Evolutionary conservation across 352 stramenopile genomes (phyloP).

Genomic region (Saprolegnia parasitica): DNA sequence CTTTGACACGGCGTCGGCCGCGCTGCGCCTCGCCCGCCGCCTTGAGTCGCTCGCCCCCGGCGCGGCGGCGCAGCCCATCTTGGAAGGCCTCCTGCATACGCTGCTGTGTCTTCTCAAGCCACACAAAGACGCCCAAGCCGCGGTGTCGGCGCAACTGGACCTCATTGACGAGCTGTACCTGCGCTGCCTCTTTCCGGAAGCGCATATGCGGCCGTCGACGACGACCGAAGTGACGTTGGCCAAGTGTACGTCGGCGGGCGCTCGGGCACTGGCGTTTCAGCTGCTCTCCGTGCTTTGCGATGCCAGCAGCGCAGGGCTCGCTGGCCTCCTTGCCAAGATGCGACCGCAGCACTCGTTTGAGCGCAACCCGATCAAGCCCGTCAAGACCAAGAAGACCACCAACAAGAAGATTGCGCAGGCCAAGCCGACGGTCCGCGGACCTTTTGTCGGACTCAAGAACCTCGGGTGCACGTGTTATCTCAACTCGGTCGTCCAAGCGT

Average conservation of each 20-base stretch:
- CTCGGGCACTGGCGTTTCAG: slow-evolving; percentile 68
- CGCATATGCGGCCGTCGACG: slow-evolving; percentile 28
- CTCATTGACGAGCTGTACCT: slow-evolving; percentile 70
- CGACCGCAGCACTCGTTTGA: slow-evolving; percentile 65
- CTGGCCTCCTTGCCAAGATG: slow-evolving; percentile 67
- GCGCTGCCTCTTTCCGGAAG: slow-evolving; percentile 60
- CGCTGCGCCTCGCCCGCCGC: not conserved
- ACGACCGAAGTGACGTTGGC: slow-evolving; percentile 26
- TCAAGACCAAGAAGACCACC: not conserved
- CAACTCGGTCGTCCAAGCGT: slow-evolving; percentile 92
- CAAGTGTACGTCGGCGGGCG: slow-evolving; percentile 75
- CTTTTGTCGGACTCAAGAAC: slow-evolving; percentile 88
- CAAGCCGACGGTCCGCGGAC: slow-evolving; percentile 17
- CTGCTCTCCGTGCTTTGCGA: slow-evolving; percentile 61
- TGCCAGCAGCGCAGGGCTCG: slow-evolving; percentile 47
- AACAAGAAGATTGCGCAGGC: not conserved
- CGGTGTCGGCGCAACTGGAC: slow-evolving; percentile 35
- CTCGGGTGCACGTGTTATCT: slow-evolving; percentile 95
- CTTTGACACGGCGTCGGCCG: not conserved
- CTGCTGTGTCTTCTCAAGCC: slow-evolving; percentile 8
- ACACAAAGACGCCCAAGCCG: not conserved
- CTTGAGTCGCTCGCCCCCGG: not conserved
- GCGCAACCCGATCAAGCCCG: not conserved
- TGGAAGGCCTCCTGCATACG: slow-evolving; percentile 24
- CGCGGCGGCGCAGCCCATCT: not conserved